Percentiles rank a stretch among this genome's conserved stretches.
Conservation (phyloP, 176 grass and related monocot species). For the Typha latifolia region DNA sequence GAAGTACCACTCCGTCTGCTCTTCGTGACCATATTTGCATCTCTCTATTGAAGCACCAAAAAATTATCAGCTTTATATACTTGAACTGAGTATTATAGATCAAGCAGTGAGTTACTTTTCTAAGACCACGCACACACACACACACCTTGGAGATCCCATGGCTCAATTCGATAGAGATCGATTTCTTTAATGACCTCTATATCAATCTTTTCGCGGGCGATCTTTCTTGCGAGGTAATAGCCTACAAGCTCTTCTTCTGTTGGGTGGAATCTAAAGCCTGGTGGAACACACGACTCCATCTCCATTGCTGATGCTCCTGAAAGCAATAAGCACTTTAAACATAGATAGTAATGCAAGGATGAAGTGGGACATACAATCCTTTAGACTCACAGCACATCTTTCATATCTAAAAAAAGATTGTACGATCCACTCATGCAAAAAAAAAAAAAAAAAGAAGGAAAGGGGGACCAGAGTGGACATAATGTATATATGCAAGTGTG, state of each 20-base stretch:
- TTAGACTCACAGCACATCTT: constrained; percentile 34
- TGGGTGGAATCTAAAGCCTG: constrained; percentile 91
- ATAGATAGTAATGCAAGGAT: constrained; percentile 1
- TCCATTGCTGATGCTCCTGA: constrained; percentile 21
- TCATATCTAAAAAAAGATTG: constrained; percentile 4
- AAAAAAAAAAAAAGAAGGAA: too few species aligned
- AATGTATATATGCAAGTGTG: too few species aligned
- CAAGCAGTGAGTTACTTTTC: background rate
- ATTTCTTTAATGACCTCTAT: constrained; percentile 69
- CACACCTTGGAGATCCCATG: constrained; percentile 83
- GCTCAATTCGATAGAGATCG: constrained; percentile 72
- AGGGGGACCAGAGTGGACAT: too few species aligned
- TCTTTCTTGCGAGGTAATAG: constrained; percentile 70
- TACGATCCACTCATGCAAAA: too few species aligned
- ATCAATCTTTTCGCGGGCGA: constrained; percentile 45
- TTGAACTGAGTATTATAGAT: background rate
- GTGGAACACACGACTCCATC: constrained; percentile 47
- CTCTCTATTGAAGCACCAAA: constrained; percentile 28
- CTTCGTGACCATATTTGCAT: constrained; percentile 45
- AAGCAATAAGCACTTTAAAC: constrained; percentile 16
- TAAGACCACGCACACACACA: background rate
- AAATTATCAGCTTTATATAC: background rate
- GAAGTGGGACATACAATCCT: constrained; percentile 25
- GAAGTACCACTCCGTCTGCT: constrained; percentile 80
- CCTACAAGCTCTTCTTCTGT: constrained; percentile 90